phyloP scores from a whole-genome alignment of 495 filamentous ascomycete genomes.

The Parachaetomium inaequale region DNA sequence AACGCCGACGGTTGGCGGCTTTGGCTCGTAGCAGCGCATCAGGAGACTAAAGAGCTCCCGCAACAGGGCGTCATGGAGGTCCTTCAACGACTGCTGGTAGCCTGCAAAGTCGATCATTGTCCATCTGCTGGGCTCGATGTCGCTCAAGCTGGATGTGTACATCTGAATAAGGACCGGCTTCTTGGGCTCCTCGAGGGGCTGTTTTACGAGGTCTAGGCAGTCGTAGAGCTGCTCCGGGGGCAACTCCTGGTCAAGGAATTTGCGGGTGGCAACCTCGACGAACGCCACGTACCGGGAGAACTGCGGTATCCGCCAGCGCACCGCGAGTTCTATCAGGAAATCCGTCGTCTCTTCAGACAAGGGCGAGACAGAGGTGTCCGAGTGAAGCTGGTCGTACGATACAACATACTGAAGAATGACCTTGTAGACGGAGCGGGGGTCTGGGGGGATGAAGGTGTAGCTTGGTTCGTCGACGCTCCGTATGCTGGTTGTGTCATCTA shows the following conservation, averaged over 20 bases:
- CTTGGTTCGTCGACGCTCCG: slow-evolving; percentile 49
- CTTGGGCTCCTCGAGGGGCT: slow-evolving; percentile 55
- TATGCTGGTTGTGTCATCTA: slow-evolving; percentile 55
- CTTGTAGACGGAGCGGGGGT: slow-evolving; percentile 77
- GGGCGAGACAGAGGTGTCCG: slow-evolving; percentile 50
- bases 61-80: slow-evolving; percentile 75
- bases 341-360: slow-evolving; percentile 81
- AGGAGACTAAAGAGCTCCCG: slow-evolving; percentile 84
- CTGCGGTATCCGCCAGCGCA: slow-evolving; percentile 87
- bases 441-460: slow-evolving; percentile 86
- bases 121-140: slow-evolving; percentile 59
- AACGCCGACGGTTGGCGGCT: slow-evolving; percentile 71
- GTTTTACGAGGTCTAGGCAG: slow-evolving; percentile 77
- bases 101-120: slow-evolving; percentile 71
- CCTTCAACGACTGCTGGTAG: slow-evolving; percentile 69
- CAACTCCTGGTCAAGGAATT: slow-evolving; percentile 83
- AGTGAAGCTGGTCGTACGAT: slow-evolving; percentile 54
- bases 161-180: slow-evolving; percentile 46
- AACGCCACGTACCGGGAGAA: slow-evolving; percentile 77
- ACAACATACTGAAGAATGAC: slow-evolving; percentile 71
- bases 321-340: slow-evolving; percentile 75
- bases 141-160: slow-evolving; percentile 39
- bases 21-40: slow-evolving; percentile 84
- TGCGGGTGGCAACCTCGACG: slow-evolving; percentile 77
- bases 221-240: slow-evolving; percentile 74